Evolutionary conservation across 2,329 filamentous ascomycete species (phyloP), one percentile per base, ranked within the genome.

Genomic region (Stagonosporopsis rhizophila): DNA sequence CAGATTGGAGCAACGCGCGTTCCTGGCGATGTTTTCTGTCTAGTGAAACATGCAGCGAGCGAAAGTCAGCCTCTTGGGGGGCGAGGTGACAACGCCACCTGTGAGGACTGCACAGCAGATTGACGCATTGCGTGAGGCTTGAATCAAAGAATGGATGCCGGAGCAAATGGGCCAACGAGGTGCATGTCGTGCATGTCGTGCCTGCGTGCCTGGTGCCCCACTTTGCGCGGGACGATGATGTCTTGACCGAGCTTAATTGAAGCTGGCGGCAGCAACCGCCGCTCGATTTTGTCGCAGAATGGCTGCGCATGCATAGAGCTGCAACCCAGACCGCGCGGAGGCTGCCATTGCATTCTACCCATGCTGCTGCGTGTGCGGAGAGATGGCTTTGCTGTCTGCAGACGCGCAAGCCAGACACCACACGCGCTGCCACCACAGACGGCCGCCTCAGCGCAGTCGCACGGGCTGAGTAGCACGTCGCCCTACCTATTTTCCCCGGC

Each of bases 301-400:
- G 53, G 47, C 37, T 42, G 34, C 54, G 44, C 48, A 45, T 35
- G 54, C 54, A 52, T 57, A 52, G 54, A 58, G 62, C 64, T 62
- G 66, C 60, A 54, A 59, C 60, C 39, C 45, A 60, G 52, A 55
- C 52, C 52, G 52, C 52, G 52, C 46, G 28, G 41, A 48, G 53
- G 22, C 47, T 52, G 53, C 38, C 41, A 56, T 40, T 41, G 53
- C 42, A 23, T 42, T 19, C 47, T 27, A 44, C 61, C 51, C 66
- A 74, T 73, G 71, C 69, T 67, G 49, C 64, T 67, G 66, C 68
- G 66, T 63, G 62, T 62, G 58, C 60, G 64, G 62, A 67, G 67
- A 60, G 50, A 75, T 73, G 73, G 72, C 67, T 51, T 70, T 67
- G 63, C 64, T 64, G 65, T 69, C 60, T 70, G 60, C 64, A 46